Percentiles rank a stretch among this genome's conserved stretches.
phyloP scores from a whole-genome alignment of 1,284 basidiomycete genomes.

The Ceratobasidium sp. region DNA sequence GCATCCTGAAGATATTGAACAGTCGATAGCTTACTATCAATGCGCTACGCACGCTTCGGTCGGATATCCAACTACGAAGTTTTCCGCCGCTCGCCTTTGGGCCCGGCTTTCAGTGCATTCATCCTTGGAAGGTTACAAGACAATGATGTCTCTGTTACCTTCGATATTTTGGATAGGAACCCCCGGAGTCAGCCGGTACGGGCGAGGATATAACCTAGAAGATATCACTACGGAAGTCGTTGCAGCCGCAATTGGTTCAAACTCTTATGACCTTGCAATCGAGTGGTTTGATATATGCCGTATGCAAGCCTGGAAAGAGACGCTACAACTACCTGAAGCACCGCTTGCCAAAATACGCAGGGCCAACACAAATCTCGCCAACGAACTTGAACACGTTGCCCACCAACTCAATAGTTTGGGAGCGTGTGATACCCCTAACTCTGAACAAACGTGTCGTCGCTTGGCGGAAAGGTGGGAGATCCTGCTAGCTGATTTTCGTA shows the following conservation, averaged over 20 bases:
- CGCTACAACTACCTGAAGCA: slow-evolving; percentile 54
- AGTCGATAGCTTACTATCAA: slow-evolving; percentile 1
- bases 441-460: neutral
- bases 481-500: slow-evolving; percentile 1
- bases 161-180: slow-evolving; percentile 30
- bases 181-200: slow-evolving; percentile 3
- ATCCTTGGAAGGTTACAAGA: slow-evolving; percentile 15
- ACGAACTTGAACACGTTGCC: slow-evolving; percentile 15
- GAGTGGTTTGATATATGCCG: slow-evolving; percentile 55
- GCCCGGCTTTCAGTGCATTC: neutral
- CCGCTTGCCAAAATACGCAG: slow-evolving; percentile 55
- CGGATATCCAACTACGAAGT: slow-evolving; percentile 1
- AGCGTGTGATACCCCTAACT: too few species aligned
- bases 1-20: neutral
- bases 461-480: neutral
- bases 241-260: slow-evolving; percentile 10
- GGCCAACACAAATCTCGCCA: neutral
- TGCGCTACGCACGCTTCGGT: neutral
- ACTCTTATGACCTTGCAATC: slow-evolving; percentile 49
- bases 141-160: slow-evolving; percentile 30
- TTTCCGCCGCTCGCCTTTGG: slow-evolving; percentile 29
- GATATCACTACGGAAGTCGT: slow-evolving; percentile 15
- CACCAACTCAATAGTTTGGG: slow-evolving; percentile 40
- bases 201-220: neutral
- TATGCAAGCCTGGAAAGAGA: slow-evolving; percentile 56